Percentiles rank a stretch among this genome's conserved stretches.
Conservation (phyloP, 2,329 filamentous ascomycete species). For the Endocalyx cinctus region DNA sequence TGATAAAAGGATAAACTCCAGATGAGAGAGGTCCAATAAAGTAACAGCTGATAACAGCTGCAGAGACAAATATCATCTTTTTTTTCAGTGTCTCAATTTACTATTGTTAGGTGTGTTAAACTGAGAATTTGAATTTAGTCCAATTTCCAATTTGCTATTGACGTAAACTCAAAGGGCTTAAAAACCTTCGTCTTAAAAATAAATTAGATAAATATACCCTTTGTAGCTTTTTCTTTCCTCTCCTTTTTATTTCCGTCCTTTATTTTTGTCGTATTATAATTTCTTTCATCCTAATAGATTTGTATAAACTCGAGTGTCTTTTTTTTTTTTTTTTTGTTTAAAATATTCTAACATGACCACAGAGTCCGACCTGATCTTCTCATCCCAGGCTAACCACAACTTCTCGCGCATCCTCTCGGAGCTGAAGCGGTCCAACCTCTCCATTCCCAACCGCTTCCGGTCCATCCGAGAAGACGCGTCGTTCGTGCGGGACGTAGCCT, state of each 20-base stretch:
- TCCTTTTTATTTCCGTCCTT: neutral
- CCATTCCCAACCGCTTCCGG: slow-evolving; percentile 72
- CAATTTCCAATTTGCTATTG: too few species aligned
- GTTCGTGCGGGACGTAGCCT: slow-evolving; percentile 64
- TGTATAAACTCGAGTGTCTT: slow-evolving; percentile 4
- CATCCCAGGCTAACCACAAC: slow-evolving; percentile 53
- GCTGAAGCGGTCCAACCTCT: slow-evolving; percentile 71
- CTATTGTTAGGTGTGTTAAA: too few species aligned
- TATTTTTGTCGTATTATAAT: neutral
- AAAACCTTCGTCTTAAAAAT: neutral
- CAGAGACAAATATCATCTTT: too few species aligned
- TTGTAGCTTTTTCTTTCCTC: neutral
- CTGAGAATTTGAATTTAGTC: too few species aligned
- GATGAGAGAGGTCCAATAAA: too few species aligned
- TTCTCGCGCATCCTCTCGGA: slow-evolving; percentile 66
- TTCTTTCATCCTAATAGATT: neutral
- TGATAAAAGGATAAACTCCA: too few species aligned
- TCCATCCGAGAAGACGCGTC: slow-evolving; percentile 73
- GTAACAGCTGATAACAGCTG: too few species aligned
- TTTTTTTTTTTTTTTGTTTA: slow-evolving; percentile 1
- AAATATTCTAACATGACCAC: slow-evolving; percentile 13
- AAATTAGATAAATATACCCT: neutral
- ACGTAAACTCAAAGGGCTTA: too few species aligned
- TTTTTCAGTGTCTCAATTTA: too few species aligned
- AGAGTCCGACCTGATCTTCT: slow-evolving; percentile 44